A percentile compares a stretch with the other conserved stretches of the same genome.
phyloP scores from a whole-genome alignment of 257 asterid genomes.

The Perilla frutescens region DNA sequence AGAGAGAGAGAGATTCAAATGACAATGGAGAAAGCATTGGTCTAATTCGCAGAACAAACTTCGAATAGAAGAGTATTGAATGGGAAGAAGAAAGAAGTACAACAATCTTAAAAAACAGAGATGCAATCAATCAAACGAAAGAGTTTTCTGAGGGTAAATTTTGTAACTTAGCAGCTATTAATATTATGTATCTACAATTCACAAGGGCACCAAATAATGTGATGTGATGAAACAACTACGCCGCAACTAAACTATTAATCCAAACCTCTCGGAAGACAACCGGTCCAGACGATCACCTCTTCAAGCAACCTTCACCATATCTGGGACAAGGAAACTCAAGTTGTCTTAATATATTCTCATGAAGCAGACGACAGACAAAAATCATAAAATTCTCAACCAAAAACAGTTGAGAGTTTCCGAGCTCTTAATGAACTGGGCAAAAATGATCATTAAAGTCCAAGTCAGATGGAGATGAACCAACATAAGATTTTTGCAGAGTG shows the following conservation, averaged over 20 bases:
- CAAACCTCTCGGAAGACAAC: constrained; percentile 38
- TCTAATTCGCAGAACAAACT: background rate
- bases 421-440: too few relatives aligned
- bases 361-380: too few relatives aligned
- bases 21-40: background rate
- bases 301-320: constrained; percentile 31
- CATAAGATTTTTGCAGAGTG: too few relatives aligned
- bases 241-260: constrained; percentile 38
- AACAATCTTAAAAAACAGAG: background rate
- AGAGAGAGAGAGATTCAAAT: too few relatives aligned
- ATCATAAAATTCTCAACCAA: too few relatives aligned
- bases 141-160: background rate
- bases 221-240: constrained; percentile 29
- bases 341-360: too few relatives aligned
- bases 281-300: constrained; percentile 21
- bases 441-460: too few relatives aligned
- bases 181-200: constrained; percentile 42
- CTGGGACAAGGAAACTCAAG: constrained; percentile 27
- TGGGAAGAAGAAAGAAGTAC: background rate
- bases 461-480: too few relatives aligned
- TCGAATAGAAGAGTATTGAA: background rate
- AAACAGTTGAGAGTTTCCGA: too few relatives aligned
- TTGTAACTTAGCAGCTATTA: constrained; percentile 8
- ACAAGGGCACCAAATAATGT: constrained; percentile 36
- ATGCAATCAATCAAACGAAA: constrained; percentile 19